Evolutionary conservation across 495 filamentous ascomycete genomes (phyloP).

Genomic region (Penicillium tannophilum): DNA sequence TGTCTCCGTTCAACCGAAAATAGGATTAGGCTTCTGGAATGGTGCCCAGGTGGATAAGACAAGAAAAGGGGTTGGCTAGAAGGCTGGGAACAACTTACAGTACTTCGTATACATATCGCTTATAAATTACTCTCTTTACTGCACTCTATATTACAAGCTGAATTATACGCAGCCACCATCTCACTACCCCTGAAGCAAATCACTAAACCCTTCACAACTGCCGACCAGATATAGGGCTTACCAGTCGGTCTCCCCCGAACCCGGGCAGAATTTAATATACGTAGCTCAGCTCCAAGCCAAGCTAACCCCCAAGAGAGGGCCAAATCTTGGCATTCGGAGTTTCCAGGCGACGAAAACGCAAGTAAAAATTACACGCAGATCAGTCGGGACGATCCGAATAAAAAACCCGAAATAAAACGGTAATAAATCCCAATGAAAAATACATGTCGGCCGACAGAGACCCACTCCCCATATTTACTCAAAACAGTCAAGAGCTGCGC

Average conservation of each 20-base stretch:
- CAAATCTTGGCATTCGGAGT: background rate
- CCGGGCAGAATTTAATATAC: background rate
- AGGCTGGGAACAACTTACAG: too few relatives aligned
- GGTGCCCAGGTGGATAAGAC: background rate
- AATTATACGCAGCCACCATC: too few relatives aligned
- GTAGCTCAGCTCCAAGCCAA: too few relatives aligned
- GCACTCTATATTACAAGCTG: too few relatives aligned
- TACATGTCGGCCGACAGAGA: background rate
- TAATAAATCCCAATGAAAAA: background rate
- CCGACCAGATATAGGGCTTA: conserved; percentile 2
- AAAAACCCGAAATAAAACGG: background rate
- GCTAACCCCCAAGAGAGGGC: background rate
- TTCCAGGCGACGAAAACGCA: too few relatives aligned
- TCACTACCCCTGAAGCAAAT: background rate
- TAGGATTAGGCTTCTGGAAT: conserved; percentile 8
- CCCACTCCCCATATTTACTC: conserved; percentile 8
- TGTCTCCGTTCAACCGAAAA: background rate
- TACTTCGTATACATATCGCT: too few relatives aligned
- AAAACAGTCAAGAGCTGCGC: conserved; percentile 12
- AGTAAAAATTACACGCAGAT: conserved; percentile 8
- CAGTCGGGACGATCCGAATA: conserved; percentile 18
- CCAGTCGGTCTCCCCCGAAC: background rate
- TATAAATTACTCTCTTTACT: too few relatives aligned
- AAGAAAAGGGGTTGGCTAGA: too few relatives aligned
- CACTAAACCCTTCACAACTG: background rate